Evolutionary conservation across 139 green algal species (phyloP), one percentile per base, ranked within the genome.

Genomic region (Asterochloris erici): DNA sequence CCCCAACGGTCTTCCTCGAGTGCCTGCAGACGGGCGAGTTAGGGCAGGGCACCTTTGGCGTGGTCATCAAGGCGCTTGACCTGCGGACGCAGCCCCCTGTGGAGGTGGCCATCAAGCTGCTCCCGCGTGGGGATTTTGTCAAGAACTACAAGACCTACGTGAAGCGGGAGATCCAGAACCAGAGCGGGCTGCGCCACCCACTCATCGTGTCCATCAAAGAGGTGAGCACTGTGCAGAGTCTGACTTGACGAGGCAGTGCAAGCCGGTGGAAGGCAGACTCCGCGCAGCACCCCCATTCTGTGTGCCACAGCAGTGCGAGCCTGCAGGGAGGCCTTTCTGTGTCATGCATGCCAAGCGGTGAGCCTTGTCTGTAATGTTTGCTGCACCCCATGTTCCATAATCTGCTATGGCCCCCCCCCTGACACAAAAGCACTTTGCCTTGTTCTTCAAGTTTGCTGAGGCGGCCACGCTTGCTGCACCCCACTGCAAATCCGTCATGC

Each of bases 121-220:
- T 92, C 17, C 71, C 79, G n/a, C 75, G 90, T n/a, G 89, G 87
- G 28, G 78, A 84, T 68, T 90, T 89, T 85, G 85, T 90, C 54
- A 75, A 80, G 61, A 79, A 81, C 21, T 86, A 93, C 78, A 82
- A 80, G 77, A 84, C 64, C 19, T 91, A 91, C 63, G 89, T 93
- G 29, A 82, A 86, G 82, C 82, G 89, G 15, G 89, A 93, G 79
- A 89, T 93, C 17, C 63, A 93, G 77, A 87, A 91, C 77, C 90
- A 93, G 77, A 86, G 86, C 78, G 82, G 82, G 47, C 74, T 93
- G 11, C 84, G 79, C 26, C 90, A 93, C 81, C 89, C 89, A 21
- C 83, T 90, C 81, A 87, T 93, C 27, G 82, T 92, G 9, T 78
- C 86, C 16, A 47, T 90, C 6, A 83, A 83, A 73, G 82, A 90